These are phyloP conservation scores for Rhodamnia argentea DNA, from an alignment of 345 rosid genomes.

Conservation along the genomic window DNA sequence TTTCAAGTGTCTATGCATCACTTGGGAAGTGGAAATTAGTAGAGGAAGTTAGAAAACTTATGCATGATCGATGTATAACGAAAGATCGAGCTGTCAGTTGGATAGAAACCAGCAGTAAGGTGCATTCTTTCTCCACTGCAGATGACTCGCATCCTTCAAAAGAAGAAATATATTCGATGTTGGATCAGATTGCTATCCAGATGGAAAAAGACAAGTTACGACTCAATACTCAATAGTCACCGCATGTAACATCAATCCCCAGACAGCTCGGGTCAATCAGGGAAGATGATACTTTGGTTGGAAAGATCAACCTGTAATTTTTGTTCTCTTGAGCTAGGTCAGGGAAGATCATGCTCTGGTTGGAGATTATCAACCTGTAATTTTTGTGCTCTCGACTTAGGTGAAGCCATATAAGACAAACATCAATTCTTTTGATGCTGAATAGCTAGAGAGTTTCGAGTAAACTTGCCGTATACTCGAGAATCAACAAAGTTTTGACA, in stretches of 20 bases:
- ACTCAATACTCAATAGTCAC: neutral
- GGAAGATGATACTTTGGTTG: neutral
- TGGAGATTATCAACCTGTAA: neutral
- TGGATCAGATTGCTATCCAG: conserved; percentile 34
- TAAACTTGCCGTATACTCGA: neutral
- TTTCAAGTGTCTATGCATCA: conserved; percentile 38
- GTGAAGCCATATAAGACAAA: neutral
- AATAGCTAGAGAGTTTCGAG: neutral
- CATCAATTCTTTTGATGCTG: neutral
- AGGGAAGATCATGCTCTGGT: neutral
- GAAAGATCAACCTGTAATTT: neutral
- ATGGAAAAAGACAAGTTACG: conserved; percentile 35
- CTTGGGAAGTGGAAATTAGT: conserved; percentile 51
- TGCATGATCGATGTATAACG: conserved; percentile 29
- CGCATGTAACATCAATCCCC: neutral
- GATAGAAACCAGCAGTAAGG: conserved; percentile 41
- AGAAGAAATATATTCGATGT: conserved; percentile 26
- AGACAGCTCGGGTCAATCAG: neutral
- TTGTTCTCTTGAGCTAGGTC: neutral
- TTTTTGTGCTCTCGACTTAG: neutral
- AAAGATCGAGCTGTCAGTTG: conserved; percentile 57
- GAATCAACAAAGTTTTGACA: neutral
- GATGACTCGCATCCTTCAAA: conserved; percentile 37
- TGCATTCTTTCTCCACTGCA: conserved; percentile 37
- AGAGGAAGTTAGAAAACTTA: conserved; percentile 43